Evolutionary conservation across 805 yeast species (phyloP).

Genomic region (Metschnikowia drakensbergensis): DNA sequence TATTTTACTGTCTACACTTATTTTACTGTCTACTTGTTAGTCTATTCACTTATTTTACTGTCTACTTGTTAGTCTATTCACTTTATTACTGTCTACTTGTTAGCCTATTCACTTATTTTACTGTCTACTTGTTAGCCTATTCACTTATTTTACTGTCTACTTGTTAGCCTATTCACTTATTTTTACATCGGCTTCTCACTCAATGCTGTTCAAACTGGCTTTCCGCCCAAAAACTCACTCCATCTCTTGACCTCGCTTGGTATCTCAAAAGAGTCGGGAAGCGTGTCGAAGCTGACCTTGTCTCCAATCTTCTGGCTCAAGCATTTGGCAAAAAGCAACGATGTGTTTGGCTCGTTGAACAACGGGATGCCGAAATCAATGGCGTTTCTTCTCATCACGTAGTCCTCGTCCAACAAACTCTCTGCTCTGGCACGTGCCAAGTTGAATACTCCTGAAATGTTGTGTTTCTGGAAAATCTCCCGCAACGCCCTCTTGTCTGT

Average conservation of each 20-base stretch:
- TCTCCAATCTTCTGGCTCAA: slow-evolving; percentile 63
- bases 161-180: too few species aligned
- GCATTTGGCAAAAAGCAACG: slow-evolving; percentile 79
- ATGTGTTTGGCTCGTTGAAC: slow-evolving; percentile 95
- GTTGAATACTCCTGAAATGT: slow-evolving; percentile 86
- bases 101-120: too few species aligned
- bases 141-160: too few species aligned
- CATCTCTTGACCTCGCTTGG: slow-evolving; percentile 90
- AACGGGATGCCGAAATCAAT: slow-evolving; percentile 96
- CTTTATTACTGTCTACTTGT: too few species aligned
- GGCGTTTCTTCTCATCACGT: slow-evolving; percentile 98
- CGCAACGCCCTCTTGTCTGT: slow-evolving; percentile 90
- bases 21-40: too few species aligned
- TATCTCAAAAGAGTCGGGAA: slow-evolving; percentile 46
- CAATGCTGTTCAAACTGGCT: slow-evolving; percentile 56
- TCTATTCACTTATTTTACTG: too few species aligned
- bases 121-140: too few species aligned
- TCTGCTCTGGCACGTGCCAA: slow-evolving; percentile 90
- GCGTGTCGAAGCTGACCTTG: slow-evolving; percentile 45
- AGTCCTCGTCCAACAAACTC: slow-evolving; percentile 78
- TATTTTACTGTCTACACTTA: too few species aligned
- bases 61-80: too few species aligned
- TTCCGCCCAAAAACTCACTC: slow-evolving; percentile 96
- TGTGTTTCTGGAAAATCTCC: slow-evolving; percentile 85
- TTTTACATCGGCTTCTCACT: not conserved